Evolutionary conservation across 306 rosid species (phyloP).

Genomic region (Fagus sylvatica): DNA sequence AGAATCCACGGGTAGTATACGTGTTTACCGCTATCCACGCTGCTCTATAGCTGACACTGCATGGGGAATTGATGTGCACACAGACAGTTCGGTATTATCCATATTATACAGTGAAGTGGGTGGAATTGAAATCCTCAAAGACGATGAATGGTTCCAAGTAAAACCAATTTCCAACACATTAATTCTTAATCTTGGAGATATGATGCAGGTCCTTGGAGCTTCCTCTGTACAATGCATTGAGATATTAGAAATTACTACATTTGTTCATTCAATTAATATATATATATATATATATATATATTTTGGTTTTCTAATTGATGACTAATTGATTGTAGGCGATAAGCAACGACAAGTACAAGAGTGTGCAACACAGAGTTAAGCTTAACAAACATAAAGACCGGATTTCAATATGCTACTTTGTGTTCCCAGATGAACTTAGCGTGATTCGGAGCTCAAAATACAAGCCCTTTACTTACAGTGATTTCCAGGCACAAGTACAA

Average conservation of each 20-base stretch:
- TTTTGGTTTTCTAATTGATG: background rate
- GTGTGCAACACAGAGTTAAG: slow-evolving; percentile 66
- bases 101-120: slow-evolving; percentile 49
- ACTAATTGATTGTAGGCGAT: slow-evolving; percentile 46
- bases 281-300: too few species aligned
- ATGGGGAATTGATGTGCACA: slow-evolving; percentile 65
- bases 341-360: slow-evolving; percentile 56
- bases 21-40: slow-evolving; percentile 65
- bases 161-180: slow-evolving; percentile 52
- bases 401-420: slow-evolving; percentile 66
- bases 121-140: slow-evolving; percentile 63
- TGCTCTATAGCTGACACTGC: slow-evolving; percentile 19
- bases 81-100: slow-evolving; percentile 65
- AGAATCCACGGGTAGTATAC: slow-evolving; percentile 49
- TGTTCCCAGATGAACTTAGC: slow-evolving; percentile 52
- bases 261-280: background rate
- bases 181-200: slow-evolving; percentile 60
- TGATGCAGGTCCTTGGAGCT: slow-evolving; percentile 54
- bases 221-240: background rate
- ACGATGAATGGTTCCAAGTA: slow-evolving; percentile 49
- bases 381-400: slow-evolving; percentile 49
- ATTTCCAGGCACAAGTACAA: slow-evolving; percentile 63
- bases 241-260: background rate
- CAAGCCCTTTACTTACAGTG: slow-evolving; percentile 63
- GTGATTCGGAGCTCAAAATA: slow-evolving; percentile 64